phyloP scores from a whole-genome alignment of 371 early-diverging fungal genomes.

The Massospora cicadina region DNA sequence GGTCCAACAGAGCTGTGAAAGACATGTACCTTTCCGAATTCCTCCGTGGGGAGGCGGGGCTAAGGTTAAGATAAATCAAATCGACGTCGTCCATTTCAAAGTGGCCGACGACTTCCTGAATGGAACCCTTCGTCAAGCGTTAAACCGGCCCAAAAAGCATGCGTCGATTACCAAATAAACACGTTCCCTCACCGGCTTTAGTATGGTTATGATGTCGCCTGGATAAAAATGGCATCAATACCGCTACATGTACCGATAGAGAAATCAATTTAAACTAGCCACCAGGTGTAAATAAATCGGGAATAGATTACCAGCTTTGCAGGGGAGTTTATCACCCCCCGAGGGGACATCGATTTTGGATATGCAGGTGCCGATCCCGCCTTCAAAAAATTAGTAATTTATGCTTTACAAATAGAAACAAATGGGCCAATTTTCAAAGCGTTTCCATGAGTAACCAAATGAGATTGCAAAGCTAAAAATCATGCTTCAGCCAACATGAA shows the following conservation, averaged over 20 bases:
- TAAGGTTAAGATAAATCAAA: conserved; percentile 10
- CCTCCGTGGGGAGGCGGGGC: conserved; percentile 5
- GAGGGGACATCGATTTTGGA: background rate
- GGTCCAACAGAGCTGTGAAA: conserved; percentile 4
- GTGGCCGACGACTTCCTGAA: conserved; percentile 8
- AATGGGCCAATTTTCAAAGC: too few relatives aligned
- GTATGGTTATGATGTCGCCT: conserved; percentile 11
- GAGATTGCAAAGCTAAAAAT: too few relatives aligned
- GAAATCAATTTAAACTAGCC: background rate
- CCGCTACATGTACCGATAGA: background rate
- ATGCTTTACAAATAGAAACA: too few relatives aligned
- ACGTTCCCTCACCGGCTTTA: conserved; percentile 7
- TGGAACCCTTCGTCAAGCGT: background rate
- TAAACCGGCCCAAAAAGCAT: background rate
- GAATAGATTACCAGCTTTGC: conserved; percentile 6
- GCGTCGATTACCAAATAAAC: conserved; percentile 9
- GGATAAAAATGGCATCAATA: background rate
- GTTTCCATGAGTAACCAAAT: too few relatives aligned
- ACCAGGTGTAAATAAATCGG: background rate
- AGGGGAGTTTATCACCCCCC: conserved; percentile 1
- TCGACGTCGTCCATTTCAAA: conserved; percentile 8
- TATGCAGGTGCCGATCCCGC: conserved; percentile 12
- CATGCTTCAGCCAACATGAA: too few relatives aligned
- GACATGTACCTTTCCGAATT: conserved; percentile 7
- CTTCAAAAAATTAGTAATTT: too few relatives aligned